Percentiles rank a stretch among this genome's conserved stretches.
Evolutionary conservation across 2,329 filamentous ascomycete genomes (phyloP).

Genomic region (Pyrenophora seminiperda): DNA sequence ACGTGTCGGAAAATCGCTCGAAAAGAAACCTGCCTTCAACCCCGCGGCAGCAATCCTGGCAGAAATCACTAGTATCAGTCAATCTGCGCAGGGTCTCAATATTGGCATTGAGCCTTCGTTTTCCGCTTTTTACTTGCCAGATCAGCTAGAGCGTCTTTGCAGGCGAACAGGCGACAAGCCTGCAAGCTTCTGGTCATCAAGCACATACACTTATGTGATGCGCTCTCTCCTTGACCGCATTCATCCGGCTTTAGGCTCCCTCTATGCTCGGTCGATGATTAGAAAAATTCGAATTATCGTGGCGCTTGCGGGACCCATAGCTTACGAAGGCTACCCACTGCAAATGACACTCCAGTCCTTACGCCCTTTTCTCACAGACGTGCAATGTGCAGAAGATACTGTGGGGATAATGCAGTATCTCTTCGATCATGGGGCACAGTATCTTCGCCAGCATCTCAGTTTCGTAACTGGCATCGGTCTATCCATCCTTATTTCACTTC

Average conservation of each 20-base stretch:
- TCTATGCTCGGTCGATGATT: constrained; percentile 85
- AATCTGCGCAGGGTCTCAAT: constrained; percentile 69
- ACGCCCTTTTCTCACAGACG: constrained; percentile 76
- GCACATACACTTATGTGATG: constrained; percentile 73
- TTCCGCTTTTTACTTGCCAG: constrained; percentile 73
- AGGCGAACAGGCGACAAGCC: constrained; percentile 67
- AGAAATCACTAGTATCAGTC: constrained; percentile 70
- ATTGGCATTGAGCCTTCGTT: constrained; percentile 87
- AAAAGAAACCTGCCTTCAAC: constrained; percentile 64
- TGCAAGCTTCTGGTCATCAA: constrained; percentile 72
- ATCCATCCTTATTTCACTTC: constrained; percentile 77
- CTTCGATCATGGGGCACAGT: constrained; percentile 67
- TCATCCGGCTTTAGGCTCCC: constrained; percentile 79
- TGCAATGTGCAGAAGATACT: constrained; percentile 88
- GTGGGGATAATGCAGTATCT: constrained; percentile 87
- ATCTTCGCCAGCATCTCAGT: constrained; percentile 69
- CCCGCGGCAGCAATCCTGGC: constrained; percentile 68
- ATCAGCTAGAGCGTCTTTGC: constrained; percentile 79
- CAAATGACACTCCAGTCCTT: constrained; percentile 89
- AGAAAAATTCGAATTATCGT: constrained; percentile 84
- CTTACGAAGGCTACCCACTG: constrained; percentile 78
- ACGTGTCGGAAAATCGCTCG: constrained; percentile 47
- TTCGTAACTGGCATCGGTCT: constrained; percentile 83
- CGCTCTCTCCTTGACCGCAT: constrained; percentile 81
- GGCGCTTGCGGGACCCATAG: constrained; percentile 73